These are phyloP conservation scores for Ganoderma boninense DNA, from an alignment of 1,284 basidiomycete species.

Conservation along the genomic window DNA sequence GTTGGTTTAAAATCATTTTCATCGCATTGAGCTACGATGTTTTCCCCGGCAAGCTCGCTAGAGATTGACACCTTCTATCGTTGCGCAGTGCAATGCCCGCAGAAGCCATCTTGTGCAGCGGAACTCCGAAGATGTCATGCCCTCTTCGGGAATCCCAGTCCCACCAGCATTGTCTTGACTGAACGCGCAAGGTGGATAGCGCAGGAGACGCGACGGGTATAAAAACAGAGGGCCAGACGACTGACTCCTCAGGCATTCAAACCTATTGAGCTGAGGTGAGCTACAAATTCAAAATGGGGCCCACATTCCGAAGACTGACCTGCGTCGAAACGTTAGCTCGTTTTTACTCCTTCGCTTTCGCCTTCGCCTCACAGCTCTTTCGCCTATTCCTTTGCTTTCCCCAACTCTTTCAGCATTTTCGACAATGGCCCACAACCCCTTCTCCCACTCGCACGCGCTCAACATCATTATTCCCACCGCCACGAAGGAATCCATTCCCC, in stretches of 20 bases:
- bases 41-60: background rate
- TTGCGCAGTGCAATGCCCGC: background rate
- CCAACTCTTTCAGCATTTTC: background rate
- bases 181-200: background rate
- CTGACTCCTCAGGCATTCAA: background rate
- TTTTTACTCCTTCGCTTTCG: background rate
- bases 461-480: conserved; percentile 10
- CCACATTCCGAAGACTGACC: background rate
- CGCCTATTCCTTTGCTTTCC: background rate
- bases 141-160: background rate
- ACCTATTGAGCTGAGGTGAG: background rate
- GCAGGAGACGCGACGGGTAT: background rate
- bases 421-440: conserved; percentile 3
- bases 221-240: background rate
- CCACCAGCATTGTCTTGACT: background rate
- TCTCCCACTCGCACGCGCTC: conserved; percentile 13
- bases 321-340: background rate
- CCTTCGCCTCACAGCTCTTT: background rate
- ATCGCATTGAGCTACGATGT: background rate
- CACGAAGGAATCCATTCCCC: background rate
- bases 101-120: background rate
- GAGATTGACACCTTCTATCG: background rate
- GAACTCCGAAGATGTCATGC: background rate
- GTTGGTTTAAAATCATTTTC: background rate
- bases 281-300: background rate